A percentile compares a stretch with the other conserved stretches of the same genome.
Evolutionary conservation across 306 rosid genomes (phyloP).

Genomic region (Begonia fuchsioides): DNA sequence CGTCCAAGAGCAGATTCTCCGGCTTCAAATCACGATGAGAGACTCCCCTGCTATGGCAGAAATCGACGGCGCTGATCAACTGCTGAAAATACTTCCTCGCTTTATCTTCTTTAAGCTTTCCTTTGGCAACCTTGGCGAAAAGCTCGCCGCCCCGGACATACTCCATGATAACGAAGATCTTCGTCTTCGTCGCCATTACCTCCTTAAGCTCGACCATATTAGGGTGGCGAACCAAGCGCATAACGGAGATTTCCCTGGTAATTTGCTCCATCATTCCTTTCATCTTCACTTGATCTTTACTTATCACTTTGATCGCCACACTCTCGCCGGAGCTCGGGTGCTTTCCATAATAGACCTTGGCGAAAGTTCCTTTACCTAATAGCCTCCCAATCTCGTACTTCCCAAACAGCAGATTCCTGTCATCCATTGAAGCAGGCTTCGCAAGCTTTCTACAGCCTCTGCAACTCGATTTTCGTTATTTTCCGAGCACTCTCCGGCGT

Average conservation of each 20-base stretch:
- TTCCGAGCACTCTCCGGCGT: too few relatives aligned
- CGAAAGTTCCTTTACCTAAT: constrained; percentile 67
- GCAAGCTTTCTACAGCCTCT: background rate
- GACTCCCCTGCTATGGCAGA: constrained; percentile 71
- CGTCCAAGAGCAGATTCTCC: constrained; percentile 57
- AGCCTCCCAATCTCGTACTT: constrained; percentile 57
- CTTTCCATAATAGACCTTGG: constrained; percentile 58
- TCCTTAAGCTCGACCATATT: constrained; percentile 60
- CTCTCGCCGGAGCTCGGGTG: constrained; percentile 33
- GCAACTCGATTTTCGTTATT: too few relatives aligned
- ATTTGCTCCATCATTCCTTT: constrained; percentile 74
- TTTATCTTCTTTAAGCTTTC: constrained; percentile 41
- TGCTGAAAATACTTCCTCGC: constrained; percentile 67
- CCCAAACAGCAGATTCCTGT: constrained; percentile 29
- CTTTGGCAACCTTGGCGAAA: constrained; percentile 52
- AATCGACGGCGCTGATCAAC: constrained; percentile 57
- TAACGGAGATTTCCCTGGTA: constrained; percentile 56
- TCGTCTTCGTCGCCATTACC: constrained; percentile 66
- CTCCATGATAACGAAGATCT: constrained; percentile 69
- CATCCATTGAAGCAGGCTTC: constrained; percentile 25
- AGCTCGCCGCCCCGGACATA: constrained; percentile 71
- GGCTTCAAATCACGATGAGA: constrained; percentile 79
- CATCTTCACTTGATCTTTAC: constrained; percentile 46
- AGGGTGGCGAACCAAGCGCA: constrained; percentile 56
- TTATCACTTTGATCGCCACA: constrained; percentile 59